Conservation (phyloP, 2,329 filamentous ascomycete species). For the Stemphylium vesicarium region DNA sequence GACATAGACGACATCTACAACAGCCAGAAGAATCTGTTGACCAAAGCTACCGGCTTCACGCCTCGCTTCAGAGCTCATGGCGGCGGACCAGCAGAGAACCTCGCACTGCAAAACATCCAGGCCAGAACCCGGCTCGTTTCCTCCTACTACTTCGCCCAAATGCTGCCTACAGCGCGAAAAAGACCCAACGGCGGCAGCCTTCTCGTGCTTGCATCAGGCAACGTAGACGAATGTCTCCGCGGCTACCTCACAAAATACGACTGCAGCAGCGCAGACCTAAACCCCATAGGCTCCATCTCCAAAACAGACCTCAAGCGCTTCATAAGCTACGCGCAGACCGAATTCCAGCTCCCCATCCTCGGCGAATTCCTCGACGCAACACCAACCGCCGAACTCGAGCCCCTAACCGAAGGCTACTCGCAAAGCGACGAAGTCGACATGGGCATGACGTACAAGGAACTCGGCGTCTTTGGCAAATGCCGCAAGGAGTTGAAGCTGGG, state of each 20-base stretch:
- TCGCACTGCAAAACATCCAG: conserved; percentile 12
- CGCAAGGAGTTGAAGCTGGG: conserved; percentile 61
- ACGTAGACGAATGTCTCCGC: conserved; percentile 62
- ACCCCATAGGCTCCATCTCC: conserved; percentile 66
- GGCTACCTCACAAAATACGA: conserved; percentile 76
- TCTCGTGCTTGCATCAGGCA: conserved; percentile 71
- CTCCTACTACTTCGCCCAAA: conserved; percentile 68
- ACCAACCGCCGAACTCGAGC: conserved; percentile 62
- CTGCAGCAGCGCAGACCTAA: conserved; percentile 55
- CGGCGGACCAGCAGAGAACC: conserved; percentile 65
- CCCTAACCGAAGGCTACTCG: conserved; percentile 62
- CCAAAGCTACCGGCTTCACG: conserved; percentile 64
- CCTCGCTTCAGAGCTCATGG: conserved; percentile 70
- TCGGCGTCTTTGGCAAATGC: conserved; percentile 59
- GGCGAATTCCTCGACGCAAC: conserved; percentile 65
- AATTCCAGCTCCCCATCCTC: conserved; percentile 69
- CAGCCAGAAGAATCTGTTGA: conserved; percentile 66
- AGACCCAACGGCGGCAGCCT: conserved; percentile 64
- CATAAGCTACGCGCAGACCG: conserved; percentile 61
- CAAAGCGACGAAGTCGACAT: conserved; percentile 64
- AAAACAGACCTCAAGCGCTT: conserved; percentile 76
- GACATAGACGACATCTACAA: conserved; percentile 64
- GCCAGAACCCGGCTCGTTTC: conserved; percentile 65
- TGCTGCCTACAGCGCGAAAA: conserved; percentile 65
- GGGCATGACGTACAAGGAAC: conserved; percentile 58